phyloP scores from a whole-genome alignment of 306 rosid species.

The Prunus salicina region DNA sequence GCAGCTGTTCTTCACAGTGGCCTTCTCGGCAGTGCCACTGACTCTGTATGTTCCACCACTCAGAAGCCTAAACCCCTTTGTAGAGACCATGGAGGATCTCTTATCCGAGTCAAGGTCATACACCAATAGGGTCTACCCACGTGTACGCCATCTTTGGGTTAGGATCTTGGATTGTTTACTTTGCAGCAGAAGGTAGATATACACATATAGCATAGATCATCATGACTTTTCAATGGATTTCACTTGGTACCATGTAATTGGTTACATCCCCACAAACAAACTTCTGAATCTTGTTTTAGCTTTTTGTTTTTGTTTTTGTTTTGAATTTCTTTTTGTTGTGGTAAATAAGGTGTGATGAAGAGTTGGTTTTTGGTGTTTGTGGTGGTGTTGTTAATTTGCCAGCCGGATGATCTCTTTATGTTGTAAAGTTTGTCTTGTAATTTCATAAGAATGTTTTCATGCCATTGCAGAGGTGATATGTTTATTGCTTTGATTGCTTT shows the following conservation, averaged over 20 bases:
- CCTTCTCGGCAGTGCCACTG: slow-evolving; percentile 74
- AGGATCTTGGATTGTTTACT: slow-evolving; percentile 62
- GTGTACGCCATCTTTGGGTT: slow-evolving; percentile 57
- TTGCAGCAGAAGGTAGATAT: slow-evolving; percentile 53
- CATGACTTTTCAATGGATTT: neutral
- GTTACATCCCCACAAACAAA: neutral
- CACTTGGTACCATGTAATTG: neutral
- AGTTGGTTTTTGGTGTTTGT: neutral
- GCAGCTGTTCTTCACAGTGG: slow-evolving; percentile 69
- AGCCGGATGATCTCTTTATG: slow-evolving; percentile 15
- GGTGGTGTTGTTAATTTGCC: neutral
- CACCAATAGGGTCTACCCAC: slow-evolving; percentile 53
- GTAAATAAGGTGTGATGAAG: neutral
- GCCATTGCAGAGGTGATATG: neutral
- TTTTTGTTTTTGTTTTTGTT: neutral
- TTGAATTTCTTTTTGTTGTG: neutral
- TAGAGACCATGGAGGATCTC: slow-evolving; percentile 61
- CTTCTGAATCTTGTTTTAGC: neutral
- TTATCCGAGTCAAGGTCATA: slow-evolving; percentile 47
- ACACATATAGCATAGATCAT: neutral
- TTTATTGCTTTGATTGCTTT: neutral
- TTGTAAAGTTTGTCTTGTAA: neutral
- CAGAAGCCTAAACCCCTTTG: slow-evolving; percentile 68
- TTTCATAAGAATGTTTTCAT: slow-evolving; percentile 3
- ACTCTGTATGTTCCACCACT: slow-evolving; percentile 81